Evolutionary conservation across 2,329 filamentous ascomycete genomes (phyloP), one percentile per base, ranked within the genome.

Genomic region (Fusarium setosum): DNA sequence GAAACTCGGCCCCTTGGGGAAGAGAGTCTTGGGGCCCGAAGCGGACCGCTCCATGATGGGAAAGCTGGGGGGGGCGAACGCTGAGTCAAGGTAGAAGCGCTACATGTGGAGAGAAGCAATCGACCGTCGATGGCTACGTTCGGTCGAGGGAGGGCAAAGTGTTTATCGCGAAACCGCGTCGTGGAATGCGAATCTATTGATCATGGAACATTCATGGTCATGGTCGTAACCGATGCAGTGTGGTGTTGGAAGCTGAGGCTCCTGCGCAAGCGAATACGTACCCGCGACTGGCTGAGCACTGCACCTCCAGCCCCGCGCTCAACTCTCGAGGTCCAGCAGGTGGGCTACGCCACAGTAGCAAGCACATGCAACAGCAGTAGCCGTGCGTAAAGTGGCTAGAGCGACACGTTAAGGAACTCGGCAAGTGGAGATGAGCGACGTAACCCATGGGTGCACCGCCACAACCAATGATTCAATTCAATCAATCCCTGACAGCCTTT

Each of bases 1-100:
- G 81, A 97, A 97, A 77, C 86, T 91, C 61, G 93, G 92, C 35
- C 90, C 92, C 77, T 88, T 89, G 57, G 91, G 90, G 75, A 92
- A 95, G 74, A 94, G 85, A 68, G 89, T 84, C 80, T 89, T 86
- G 70, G 87, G 84, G 61, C 83, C 83, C 63, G 76, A 77, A 71
- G 75, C 77, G 67, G 80, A 75, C 69, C 80, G 77, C 69, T 81
- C 80, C 80, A 82, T 82, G 72, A 68, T 76, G 54, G 69, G 49
- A 60, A n/a, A 63, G 26, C 44, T 47, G 31, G 57, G 26, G 61
- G 52, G 64, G 61, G 64, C 60, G 61, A 67, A 54, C n/a, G 59
- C 55, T 55, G 60, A n/a, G 31, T 20, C 44, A 62, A 45, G 65
- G 59, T 59, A 58, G 63, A 61, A 58, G 70, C 57, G 60, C 74